Percentiles rank a stretch among this genome's conserved stretches.
Conservation (phyloP, 2,329 filamentous ascomycete species). For the Colletotrichum sp. region DNA sequence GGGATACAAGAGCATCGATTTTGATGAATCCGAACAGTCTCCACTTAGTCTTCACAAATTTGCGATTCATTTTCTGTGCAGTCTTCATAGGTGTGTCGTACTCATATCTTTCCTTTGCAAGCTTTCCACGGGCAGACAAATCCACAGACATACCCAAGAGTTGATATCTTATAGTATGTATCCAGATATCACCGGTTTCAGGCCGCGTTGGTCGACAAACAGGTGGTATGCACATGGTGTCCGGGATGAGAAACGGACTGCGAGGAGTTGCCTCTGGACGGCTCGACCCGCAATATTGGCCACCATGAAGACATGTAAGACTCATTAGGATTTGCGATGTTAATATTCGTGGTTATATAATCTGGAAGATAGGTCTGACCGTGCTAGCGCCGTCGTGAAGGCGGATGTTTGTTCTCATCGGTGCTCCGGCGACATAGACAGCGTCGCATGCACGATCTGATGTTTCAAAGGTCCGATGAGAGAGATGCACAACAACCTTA, state of each 20-base stretch:
- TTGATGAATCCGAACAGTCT: neutral
- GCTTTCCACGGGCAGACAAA: neutral
- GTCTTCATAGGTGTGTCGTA: neutral
- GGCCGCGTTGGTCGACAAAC: rapidly evolving
- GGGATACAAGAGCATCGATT: neutral
- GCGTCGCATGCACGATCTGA: neutral
- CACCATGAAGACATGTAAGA: neutral
- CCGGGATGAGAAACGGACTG: neutral
- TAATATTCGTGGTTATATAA: neutral
- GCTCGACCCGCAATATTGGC: neutral
- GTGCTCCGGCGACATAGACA: neutral
- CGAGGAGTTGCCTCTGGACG: neutral
- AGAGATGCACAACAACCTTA: neutral
- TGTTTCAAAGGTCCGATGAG: neutral
- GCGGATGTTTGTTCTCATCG: neutral
- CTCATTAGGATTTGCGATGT: neutral
- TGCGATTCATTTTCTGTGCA: neutral
- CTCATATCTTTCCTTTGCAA: neutral
- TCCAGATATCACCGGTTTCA: neutral
- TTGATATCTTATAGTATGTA: neutral
- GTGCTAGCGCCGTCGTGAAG: neutral
- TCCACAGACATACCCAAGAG: neutral
- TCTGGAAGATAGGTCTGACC: neutral
- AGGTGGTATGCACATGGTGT: neutral
- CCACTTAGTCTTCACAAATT: neutral